Evolutionary conservation across 2,329 filamentous ascomycete genomes (phyloP).

Genomic region (Beauveria bassiana): DNA sequence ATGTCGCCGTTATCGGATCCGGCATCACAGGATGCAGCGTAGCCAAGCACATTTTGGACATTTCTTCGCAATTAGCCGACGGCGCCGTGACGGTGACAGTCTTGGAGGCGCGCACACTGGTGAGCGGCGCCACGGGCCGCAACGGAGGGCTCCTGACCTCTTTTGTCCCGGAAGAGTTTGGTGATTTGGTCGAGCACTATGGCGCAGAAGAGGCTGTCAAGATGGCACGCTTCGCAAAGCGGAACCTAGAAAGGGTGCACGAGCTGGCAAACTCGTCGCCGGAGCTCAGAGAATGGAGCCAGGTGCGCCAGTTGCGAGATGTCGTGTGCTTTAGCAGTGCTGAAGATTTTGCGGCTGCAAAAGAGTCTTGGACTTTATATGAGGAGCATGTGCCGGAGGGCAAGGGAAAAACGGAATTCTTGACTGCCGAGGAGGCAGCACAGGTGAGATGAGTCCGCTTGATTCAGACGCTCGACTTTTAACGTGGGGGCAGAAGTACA

Average conservation of each 20-base stretch:
- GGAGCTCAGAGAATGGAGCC: slow-evolving; percentile 13
- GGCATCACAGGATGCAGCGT: slow-evolving; percentile 24
- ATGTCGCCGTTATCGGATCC: slow-evolving; percentile 23
- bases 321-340: slow-evolving; percentile 13
- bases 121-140: slow-evolving; percentile 24
- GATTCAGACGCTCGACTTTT: neutral
- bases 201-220: slow-evolving; percentile 29
- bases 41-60: slow-evolving; percentile 19
- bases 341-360: slow-evolving; percentile 15
- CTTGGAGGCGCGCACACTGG: slow-evolving; percentile 21
- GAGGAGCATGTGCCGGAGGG: slow-evolving; percentile 17
- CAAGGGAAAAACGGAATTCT: neutral
- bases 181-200: slow-evolving; percentile 20
- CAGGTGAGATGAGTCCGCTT: neutral
- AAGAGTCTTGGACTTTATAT: slow-evolving; percentile 11
- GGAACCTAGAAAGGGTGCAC: slow-evolving; percentile 25
- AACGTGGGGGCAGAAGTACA: slow-evolving; percentile 15
- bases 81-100: slow-evolving; percentile 14
- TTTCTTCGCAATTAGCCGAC: neutral
- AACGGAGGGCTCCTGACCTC: slow-evolving; percentile 23
- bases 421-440: slow-evolving; percentile 15
- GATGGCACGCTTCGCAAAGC: slow-evolving; percentile 34
- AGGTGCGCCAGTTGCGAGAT: slow-evolving; percentile 13
- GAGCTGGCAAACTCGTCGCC: slow-evolving; percentile 15
- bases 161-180: slow-evolving; percentile 31